phyloP scores from a whole-genome alignment of 352 stramenopile genomes.

The Pythium phragmitis region DNA sequence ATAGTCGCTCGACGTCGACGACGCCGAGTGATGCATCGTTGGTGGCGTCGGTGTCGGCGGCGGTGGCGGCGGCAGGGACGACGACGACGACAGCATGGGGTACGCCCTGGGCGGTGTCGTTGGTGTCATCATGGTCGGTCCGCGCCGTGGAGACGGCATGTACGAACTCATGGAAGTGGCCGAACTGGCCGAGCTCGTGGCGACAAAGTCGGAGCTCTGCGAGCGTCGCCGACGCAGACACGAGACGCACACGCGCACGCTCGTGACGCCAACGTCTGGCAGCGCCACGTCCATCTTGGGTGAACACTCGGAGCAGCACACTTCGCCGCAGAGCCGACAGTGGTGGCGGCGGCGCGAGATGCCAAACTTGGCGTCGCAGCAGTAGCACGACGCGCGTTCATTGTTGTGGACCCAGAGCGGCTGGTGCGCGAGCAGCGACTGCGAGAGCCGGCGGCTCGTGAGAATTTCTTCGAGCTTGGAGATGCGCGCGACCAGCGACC shows the following conservation, averaged over 20 bases:
- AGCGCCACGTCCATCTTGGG: constrained; percentile 82
- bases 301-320: constrained; percentile 75
- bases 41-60: constrained; percentile 1
- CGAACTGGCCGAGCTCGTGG: background rate
- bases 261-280: constrained; percentile 54
- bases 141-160: constrained; percentile 3
- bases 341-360: constrained; percentile 75
- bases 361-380: constrained; percentile 64
- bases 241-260: constrained; percentile 63
- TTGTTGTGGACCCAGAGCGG: constrained; percentile 70
- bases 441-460: constrained; percentile 65
- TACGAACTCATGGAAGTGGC: background rate
- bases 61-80: constrained; percentile 10
- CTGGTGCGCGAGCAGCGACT: constrained; percentile 63
- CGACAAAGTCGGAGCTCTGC: constrained; percentile 42
- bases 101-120: constrained; percentile 10
- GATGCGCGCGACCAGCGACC: constrained; percentile 51
- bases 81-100: constrained; percentile 5
- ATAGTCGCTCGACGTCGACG: constrained; percentile 39
- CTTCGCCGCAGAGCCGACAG: constrained; percentile 72
- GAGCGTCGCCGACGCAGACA: constrained; percentile 52
- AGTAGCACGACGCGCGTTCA: constrained; percentile 54
- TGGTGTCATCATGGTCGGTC: constrained; percentile 9
- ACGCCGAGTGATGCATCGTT: constrained; percentile 19
- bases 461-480: constrained; percentile 67